Evolutionary conservation across 2,329 filamentous ascomycete species (phyloP).

Genomic region (Aspergillus texensis): DNA sequence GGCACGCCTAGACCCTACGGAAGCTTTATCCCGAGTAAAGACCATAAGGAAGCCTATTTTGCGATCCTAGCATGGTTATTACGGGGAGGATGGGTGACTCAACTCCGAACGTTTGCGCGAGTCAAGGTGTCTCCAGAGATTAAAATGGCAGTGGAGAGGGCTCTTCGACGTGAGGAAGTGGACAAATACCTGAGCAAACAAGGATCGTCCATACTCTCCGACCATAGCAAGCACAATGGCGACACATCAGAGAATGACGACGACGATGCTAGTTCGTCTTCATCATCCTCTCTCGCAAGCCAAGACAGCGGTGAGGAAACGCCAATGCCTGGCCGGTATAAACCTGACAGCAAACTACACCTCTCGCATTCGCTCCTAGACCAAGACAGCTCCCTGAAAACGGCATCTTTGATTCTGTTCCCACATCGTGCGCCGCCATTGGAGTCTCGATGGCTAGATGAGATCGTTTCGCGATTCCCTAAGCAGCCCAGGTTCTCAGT

Average conservation of each 20-base stretch:
- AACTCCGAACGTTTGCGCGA: slow-evolving; percentile 88
- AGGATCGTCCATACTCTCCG: slow-evolving; percentile 28
- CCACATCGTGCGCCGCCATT: slow-evolving; percentile 77
- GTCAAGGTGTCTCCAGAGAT: slow-evolving; percentile 82
- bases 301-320: slow-evolving; percentile 42
- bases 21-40: slow-evolving; percentile 79
- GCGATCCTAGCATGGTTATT: slow-evolving; percentile 92
- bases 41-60: slow-evolving; percentile 84
- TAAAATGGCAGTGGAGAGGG: slow-evolving; percentile 75
- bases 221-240: background rate
- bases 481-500: slow-evolving; percentile 22
- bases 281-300: slow-evolving; percentile 42
- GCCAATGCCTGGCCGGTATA: slow-evolving; percentile 35
- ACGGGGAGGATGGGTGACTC: slow-evolving; percentile 89
- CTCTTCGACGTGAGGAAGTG: slow-evolving; percentile 68
- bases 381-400: slow-evolving; percentile 34
- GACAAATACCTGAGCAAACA: slow-evolving; percentile 39
- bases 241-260: slow-evolving; percentile 13
- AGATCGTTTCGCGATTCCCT: slow-evolving; percentile 46
- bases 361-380: slow-evolving; percentile 39
- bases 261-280: slow-evolving; percentile 37
- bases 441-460: slow-evolving; percentile 70
- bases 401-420: slow-evolving; percentile 72
- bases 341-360: slow-evolving; percentile 29
- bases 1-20: slow-evolving; percentile 81